Conservation (phyloP, 164 flowering plant genomes). For the Magnolia officinalis region DNA sequence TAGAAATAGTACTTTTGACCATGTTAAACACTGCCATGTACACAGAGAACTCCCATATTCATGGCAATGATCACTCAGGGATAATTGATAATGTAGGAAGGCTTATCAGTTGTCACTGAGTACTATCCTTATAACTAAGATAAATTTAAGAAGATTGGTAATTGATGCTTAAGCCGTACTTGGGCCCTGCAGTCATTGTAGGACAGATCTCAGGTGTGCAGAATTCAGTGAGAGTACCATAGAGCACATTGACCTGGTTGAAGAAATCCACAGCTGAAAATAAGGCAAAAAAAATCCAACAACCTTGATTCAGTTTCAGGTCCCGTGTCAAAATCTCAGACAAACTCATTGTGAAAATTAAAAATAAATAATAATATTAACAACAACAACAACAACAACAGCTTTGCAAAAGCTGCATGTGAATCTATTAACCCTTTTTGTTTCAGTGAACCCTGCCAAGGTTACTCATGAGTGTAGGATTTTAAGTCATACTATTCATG, state of each 20-base stretch:
- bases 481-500: too few species aligned
- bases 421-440: too few species aligned
- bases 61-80: not conserved
- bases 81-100: not conserved
- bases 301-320: constrained; percentile 21
- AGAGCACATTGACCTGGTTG: constrained; percentile 99
- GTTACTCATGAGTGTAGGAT: too few species aligned
- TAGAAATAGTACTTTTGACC: too few species aligned
- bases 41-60: too few species aligned
- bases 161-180: constrained; percentile 46
- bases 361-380: too few species aligned
- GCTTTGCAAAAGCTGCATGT: too few species aligned
- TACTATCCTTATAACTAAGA: not conserved
- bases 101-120: not conserved
- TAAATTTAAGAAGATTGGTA: not conserved
- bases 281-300: constrained; percentile 14
- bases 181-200: constrained; percentile 99
- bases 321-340: not conserved
- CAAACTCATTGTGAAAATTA: not conserved
- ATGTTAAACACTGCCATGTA: too few species aligned
- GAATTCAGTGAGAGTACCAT: constrained; percentile 98
- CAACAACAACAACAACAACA: too few species aligned
- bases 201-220: constrained; percentile 96
- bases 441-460: too few species aligned
- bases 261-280: constrained; percentile 99